These are phyloP conservation scores for Auriscalpium vulgare DNA, from an alignment of 768 basidiomycete genomes.

Conservation along the genomic window DNA sequence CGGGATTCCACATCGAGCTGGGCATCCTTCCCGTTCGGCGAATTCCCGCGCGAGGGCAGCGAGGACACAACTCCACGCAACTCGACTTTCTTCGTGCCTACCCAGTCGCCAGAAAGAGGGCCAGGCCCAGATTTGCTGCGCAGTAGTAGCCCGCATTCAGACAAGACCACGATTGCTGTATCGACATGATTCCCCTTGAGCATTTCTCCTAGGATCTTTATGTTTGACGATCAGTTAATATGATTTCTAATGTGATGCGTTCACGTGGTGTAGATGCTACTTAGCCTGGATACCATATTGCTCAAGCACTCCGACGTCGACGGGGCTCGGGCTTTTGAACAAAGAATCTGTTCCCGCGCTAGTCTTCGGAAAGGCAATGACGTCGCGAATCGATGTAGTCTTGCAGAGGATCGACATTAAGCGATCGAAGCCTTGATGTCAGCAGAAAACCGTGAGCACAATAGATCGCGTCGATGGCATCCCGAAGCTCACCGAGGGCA, in stretches of 20 bases:
- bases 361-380: constrained; percentile 95
- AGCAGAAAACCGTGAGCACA: neutral
- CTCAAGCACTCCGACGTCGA: constrained; percentile 40
- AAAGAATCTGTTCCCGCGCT: constrained; percentile 76
- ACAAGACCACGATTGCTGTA: constrained; percentile 20
- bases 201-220: neutral
- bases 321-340: constrained; percentile 78
- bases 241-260: constrained; percentile 4
- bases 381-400: constrained; percentile 83
- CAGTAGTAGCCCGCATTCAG: constrained; percentile 23
- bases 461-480: neutral
- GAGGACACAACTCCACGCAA: constrained; percentile 42
- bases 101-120: constrained; percentile 15
- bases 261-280: neutral
- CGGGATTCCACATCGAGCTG: constrained; percentile 29
- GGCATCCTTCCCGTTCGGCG: constrained; percentile 32
- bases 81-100: constrained; percentile 25
- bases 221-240: neutral
- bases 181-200: constrained; percentile 13
- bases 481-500: constrained; percentile 62
- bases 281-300: constrained; percentile 54
- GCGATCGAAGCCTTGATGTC: constrained; percentile 74
- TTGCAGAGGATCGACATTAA: constrained; percentile 87
- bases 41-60: constrained; percentile 27
- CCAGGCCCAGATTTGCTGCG: constrained; percentile 17